A percentile compares a stretch with the other conserved stretches of the same genome.
Conservation (phyloP, 164 flowering plant genomes). For the Paratinospora sagittata region DNA sequence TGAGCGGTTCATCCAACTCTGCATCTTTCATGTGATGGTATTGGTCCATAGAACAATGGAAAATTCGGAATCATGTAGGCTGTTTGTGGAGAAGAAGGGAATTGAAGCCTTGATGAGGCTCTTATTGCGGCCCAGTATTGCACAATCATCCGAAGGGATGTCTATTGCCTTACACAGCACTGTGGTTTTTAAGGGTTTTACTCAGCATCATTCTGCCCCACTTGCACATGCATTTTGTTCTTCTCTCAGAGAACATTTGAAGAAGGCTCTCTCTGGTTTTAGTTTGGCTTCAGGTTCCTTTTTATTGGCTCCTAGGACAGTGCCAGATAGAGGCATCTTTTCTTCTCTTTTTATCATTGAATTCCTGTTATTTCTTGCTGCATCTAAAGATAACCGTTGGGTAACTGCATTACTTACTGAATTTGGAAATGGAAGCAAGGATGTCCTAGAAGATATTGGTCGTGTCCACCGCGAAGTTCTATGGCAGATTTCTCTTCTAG, state of each 20-base stretch:
- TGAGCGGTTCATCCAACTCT: conserved; percentile 72
- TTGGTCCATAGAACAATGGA: conserved; percentile 90
- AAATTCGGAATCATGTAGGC: conserved; percentile 87
- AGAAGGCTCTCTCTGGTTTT: conserved; percentile 63
- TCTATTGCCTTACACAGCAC: conserved; percentile 93
- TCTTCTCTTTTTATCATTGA: conserved; percentile 81
- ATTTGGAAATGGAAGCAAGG: conserved; percentile 82
- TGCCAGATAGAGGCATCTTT: conserved; percentile 56
- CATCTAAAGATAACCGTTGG: conserved; percentile 93
- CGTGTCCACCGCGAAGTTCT: conserved; percentile 75
- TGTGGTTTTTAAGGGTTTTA: conserved; percentile 89
- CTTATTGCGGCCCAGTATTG: conserved; percentile 74
- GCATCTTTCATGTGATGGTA: conserved; percentile 93
- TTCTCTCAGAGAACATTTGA: conserved; percentile 67
- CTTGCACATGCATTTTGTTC: conserved; percentile 86
- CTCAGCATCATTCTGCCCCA: conserved; percentile 94
- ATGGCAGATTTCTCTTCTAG: conserved; percentile 92
- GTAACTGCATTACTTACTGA: conserved; percentile 83
- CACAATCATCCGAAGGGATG: conserved; percentile 94
- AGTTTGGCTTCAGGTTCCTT: conserved; percentile 48
- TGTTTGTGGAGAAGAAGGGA: conserved; percentile 95
- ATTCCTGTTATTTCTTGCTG: conserved; percentile 88
- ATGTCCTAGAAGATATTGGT: conserved; percentile 89
- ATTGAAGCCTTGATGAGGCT: conserved; percentile 86
- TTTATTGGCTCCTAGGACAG: conserved; percentile 56